Evolutionary conservation across 805 yeast genomes (phyloP).

Genomic region (Cyberlindnera galapagoensis): DNA sequence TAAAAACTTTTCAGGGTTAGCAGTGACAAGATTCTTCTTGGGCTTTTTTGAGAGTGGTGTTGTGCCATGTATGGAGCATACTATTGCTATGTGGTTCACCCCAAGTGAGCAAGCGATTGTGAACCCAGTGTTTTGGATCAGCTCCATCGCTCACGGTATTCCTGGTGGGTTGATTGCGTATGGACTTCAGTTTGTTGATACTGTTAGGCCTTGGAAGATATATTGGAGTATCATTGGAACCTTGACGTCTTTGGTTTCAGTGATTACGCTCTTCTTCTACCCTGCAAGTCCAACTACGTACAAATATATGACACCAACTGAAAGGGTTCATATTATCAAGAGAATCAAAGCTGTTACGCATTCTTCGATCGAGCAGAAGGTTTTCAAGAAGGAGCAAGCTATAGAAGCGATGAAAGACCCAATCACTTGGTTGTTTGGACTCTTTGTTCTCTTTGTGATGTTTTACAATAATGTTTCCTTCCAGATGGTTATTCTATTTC

Average conservation of each 20-base stretch:
- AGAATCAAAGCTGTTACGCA: constrained; percentile 30
- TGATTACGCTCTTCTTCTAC: constrained; percentile 29
- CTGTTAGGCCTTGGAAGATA: constrained; percentile 36
- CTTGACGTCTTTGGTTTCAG: constrained; percentile 31
- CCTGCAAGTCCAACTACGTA: constrained; percentile 46
- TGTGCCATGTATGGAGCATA: constrained; percentile 31
- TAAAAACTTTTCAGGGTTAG: constrained; percentile 5
- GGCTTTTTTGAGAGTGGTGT: constrained; percentile 22
- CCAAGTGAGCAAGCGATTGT: constrained; percentile 34
- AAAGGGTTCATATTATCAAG: constrained; percentile 36
- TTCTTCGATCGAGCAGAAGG: constrained; percentile 35
- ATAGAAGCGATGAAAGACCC: constrained; percentile 36
- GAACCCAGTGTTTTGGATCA: constrained; percentile 34
- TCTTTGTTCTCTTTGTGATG: constrained; percentile 34
- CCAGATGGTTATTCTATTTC: constrained; percentile 38
- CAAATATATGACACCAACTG: constrained; percentile 32
- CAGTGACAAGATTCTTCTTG: constrained; percentile 12
- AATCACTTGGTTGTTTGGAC: constrained; percentile 27
- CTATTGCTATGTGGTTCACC: constrained; percentile 38
- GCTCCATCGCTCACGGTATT: constrained; percentile 10
- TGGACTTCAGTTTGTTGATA: constrained; percentile 12
- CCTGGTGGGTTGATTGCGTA: constrained; percentile 13
- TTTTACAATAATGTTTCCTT: constrained; percentile 40
- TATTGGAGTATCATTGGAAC: constrained; percentile 43
- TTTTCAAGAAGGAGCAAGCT: constrained; percentile 33